Percentiles rank a stretch among this genome's conserved stretches.
Conservation (phyloP, 352 stramenopile genomes). For the Salisapilia sapeloensis region DNA sequence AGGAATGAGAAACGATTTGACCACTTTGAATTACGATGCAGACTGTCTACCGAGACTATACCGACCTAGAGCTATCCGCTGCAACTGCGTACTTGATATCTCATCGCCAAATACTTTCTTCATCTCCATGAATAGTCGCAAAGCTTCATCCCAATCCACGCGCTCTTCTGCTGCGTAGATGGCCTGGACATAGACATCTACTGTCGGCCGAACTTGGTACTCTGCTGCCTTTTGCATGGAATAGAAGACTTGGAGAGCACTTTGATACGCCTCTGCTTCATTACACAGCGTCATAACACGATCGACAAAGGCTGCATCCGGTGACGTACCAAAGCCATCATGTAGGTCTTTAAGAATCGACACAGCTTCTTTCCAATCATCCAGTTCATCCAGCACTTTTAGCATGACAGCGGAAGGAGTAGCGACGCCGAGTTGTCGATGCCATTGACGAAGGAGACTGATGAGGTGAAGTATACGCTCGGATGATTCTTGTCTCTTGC, state of each 20-base stretch:
- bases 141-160: constrained; percentile 47
- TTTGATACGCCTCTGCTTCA: constrained; percentile 17
- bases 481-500: constrained; percentile 9
- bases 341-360: constrained; percentile 24
- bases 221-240: constrained; percentile 35
- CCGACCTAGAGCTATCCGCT: constrained; percentile 43
- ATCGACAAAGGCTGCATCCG: constrained; percentile 28
- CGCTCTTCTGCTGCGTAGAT: constrained; percentile 52
- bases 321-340: constrained; percentile 15
- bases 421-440: constrained; percentile 7
- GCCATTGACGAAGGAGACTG: constrained; percentile 17
- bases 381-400: constrained; percentile 20
- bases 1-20: no score
- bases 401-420: constrained; percentile 27
- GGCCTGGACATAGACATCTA: constrained; percentile 51
- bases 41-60: no score
- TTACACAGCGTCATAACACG: constrained; percentile 58
- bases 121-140: constrained; percentile 62
- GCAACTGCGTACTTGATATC: constrained; percentile 20
- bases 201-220: constrained; percentile 25
- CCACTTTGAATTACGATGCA: no score
- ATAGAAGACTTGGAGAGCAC: constrained; percentile 40
- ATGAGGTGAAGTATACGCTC: constrained; percentile 15
- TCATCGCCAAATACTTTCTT: constrained; percentile 30
- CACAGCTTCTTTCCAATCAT: constrained; percentile 26